phyloP scores from a whole-genome alignment of 2,329 filamentous ascomycete genomes.

The Didymella exigua region DNA sequence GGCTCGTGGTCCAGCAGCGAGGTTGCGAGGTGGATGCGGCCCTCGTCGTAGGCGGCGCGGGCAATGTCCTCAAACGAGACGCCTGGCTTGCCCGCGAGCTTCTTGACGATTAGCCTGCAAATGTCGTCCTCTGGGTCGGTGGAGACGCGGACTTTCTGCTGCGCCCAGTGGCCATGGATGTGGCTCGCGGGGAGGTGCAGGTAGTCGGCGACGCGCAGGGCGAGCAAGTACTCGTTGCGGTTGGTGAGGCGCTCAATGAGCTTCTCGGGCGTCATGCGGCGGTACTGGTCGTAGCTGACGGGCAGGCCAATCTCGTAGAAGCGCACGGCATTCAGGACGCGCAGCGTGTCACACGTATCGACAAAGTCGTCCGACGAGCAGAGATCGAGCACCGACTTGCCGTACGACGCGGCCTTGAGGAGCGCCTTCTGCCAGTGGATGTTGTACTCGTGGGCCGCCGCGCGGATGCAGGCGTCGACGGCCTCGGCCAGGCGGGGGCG shows the following conservation, averaged over 20 bases:
- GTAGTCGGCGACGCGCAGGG: slow-evolving; percentile 85
- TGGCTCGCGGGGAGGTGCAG: slow-evolving; percentile 83
- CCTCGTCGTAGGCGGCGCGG: slow-evolving; percentile 90
- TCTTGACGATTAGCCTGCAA: slow-evolving; percentile 83
- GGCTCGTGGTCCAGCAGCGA: slow-evolving; percentile 92
- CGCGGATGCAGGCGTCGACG: slow-evolving; percentile 90
- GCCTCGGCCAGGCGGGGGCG: slow-evolving; percentile 85
- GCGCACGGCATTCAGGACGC: slow-evolving; percentile 89
- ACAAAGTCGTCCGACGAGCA: slow-evolving; percentile 99
- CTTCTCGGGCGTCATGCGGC: slow-evolving; percentile 85
- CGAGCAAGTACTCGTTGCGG: slow-evolving; percentile 87
- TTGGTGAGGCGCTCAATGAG: slow-evolving; percentile 86
- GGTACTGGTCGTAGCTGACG: slow-evolving; percentile 90
- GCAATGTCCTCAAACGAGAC: slow-evolving; percentile 97
- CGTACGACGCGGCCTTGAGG: slow-evolving; percentile 94
- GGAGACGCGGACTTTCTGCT: slow-evolving; percentile 86
- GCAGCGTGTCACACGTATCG: slow-evolving; percentile 93
- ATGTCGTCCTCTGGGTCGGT: slow-evolving; percentile 86
- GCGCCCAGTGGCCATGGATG: slow-evolving; percentile 97
- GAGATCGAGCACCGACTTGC: slow-evolving; percentile 94
- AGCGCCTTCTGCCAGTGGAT: slow-evolving; percentile 93
- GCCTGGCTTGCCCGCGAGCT: slow-evolving; percentile 83
- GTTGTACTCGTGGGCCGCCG: slow-evolving; percentile 89
- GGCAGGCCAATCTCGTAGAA: slow-evolving; percentile 91
- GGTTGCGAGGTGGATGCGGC: slow-evolving; percentile 84